Percentiles rank a stretch among this genome's conserved stretches.
phyloP scores from a whole-genome alignment of 2,329 filamentous ascomycete genomes.

The Aspergillus brunneoviolaceus region DNA sequence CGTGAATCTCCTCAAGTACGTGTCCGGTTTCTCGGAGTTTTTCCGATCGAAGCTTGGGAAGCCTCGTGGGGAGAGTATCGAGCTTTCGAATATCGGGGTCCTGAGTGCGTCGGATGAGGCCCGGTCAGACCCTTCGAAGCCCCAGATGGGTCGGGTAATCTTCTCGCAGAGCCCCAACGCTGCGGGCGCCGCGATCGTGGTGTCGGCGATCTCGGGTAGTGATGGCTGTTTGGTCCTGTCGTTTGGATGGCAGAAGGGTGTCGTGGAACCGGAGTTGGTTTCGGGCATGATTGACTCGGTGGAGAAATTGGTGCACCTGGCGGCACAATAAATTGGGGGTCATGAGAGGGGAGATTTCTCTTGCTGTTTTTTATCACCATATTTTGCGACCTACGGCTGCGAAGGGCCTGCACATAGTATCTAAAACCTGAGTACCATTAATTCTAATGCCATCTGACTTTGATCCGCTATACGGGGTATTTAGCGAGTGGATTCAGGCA shows the following conservation, averaged over 20 bases:
- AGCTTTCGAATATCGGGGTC: conserved; percentile 50
- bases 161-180: conserved; percentile 49
- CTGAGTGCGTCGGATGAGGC: conserved; percentile 20
- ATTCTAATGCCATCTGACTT: no score
- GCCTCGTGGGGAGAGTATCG: conserved; percentile 39
- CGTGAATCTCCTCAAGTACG: conserved; percentile 42
- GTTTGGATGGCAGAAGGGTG: conserved; percentile 44
- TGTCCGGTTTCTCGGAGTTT: conserved; percentile 39
- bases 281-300: conserved; percentile 19
- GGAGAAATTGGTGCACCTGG: conserved; percentile 17
- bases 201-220: conserved; percentile 45
- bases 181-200: conserved; percentile 37
- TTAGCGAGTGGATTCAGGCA: not conserved
- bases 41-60: conserved; percentile 42
- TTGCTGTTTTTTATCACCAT: not conserved
- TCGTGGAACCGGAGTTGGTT: conserved; percentile 32
- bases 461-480: not conserved
- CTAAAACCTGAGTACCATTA: no score
- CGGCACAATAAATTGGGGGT: not conserved
- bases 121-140: conserved; percentile 11
- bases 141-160: conserved; percentile 41
- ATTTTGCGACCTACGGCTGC: not conserved
- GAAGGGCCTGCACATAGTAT: not conserved
- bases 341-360: not conserved
- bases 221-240: conserved; percentile 45